phyloP scores from a whole-genome alignment of 768 basidiomycete species.

The Leccinum ochraceum region DNA sequence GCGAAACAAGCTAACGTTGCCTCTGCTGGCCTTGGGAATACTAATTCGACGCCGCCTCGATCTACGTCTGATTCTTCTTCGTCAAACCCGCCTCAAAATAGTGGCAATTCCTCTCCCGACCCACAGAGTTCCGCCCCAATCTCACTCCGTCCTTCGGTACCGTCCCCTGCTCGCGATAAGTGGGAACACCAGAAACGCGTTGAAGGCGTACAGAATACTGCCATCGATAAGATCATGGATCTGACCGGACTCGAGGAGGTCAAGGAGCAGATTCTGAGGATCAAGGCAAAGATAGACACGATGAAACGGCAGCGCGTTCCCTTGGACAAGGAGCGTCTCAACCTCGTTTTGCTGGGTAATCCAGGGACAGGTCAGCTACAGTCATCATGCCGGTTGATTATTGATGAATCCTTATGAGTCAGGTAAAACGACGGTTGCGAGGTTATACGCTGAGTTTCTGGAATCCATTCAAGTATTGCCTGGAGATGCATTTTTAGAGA shows the following conservation, averaged over 20 bases:
- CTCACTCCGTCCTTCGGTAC: conserved; percentile 6
- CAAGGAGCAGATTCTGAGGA: conserved; percentile 54
- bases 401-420: not conserved
- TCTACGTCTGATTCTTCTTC: not conserved
- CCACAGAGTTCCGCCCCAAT: conserved; percentile 3
- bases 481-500: conserved; percentile 56
- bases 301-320: conserved; percentile 50
- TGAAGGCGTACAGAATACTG: conserved; percentile 50
- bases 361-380: conserved; percentile 73
- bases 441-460: conserved; percentile 63
- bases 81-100: conserved; percentile 4
- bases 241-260: conserved; percentile 68
- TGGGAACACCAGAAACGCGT: conserved; percentile 41
- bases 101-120: not conserved
- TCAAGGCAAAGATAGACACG: conserved; percentile 54
- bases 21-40: not conserved
- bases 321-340: conserved; percentile 56
- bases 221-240: conserved; percentile 56
- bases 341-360: conserved; percentile 63
- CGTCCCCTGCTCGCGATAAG: conserved; percentile 16
- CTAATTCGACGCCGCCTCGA: not conserved
- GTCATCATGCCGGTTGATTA: conserved; percentile 22
- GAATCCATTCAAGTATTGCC: conserved; percentile 55
- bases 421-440: conserved; percentile 37
- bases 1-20: conserved; percentile 2